Conservation (phyloP, 176 grass and related monocot genomes). For the Cymbopogon citratus region DNA sequence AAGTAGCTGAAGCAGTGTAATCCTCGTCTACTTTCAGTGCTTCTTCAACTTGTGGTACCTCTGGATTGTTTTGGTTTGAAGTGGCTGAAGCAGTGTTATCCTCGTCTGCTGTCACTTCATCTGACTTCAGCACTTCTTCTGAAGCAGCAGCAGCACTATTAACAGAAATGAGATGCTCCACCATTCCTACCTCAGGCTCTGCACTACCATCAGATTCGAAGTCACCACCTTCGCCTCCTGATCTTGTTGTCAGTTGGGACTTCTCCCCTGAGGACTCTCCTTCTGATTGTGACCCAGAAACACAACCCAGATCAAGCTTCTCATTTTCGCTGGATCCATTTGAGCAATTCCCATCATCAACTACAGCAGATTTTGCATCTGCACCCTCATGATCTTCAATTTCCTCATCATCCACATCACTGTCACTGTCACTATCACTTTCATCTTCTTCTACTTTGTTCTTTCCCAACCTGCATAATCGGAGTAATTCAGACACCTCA, state of each 20-base stretch:
- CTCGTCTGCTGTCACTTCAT: constrained; percentile 23
- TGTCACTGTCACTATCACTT: constrained; percentile 57
- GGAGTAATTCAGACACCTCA: not conserved
- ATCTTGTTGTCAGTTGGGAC: constrained; percentile 9
- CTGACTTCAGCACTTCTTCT: constrained; percentile 24
- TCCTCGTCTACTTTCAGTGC: constrained; percentile 9
- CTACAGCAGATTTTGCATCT: constrained; percentile 48
- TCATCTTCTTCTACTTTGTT: constrained; percentile 67
- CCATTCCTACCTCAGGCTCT: constrained; percentile 23
- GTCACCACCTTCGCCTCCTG: constrained; percentile 31
- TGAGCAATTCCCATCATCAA: constrained; percentile 59
- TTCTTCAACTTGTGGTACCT: constrained; percentile 15
- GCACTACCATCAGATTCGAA: constrained; percentile 37
- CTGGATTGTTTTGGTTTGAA: constrained; percentile 8
- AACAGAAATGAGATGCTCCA: constrained; percentile 23
- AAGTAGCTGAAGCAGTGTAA: constrained; percentile 18
- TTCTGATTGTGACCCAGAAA: constrained; percentile 50
- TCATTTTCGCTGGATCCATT: constrained; percentile 48
- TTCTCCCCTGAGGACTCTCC: constrained; percentile 58
- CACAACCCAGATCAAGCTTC: constrained; percentile 30
- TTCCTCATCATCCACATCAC: constrained; percentile 50
- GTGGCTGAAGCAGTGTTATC: constrained; percentile 25
- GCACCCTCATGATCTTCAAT: constrained; percentile 19
- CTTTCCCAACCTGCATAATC: constrained; percentile 78
- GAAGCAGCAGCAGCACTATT: constrained; percentile 13